phyloP scores from a whole-genome alignment of 768 basidiomycete genomes.

The Coprinopsis sp. region DNA sequence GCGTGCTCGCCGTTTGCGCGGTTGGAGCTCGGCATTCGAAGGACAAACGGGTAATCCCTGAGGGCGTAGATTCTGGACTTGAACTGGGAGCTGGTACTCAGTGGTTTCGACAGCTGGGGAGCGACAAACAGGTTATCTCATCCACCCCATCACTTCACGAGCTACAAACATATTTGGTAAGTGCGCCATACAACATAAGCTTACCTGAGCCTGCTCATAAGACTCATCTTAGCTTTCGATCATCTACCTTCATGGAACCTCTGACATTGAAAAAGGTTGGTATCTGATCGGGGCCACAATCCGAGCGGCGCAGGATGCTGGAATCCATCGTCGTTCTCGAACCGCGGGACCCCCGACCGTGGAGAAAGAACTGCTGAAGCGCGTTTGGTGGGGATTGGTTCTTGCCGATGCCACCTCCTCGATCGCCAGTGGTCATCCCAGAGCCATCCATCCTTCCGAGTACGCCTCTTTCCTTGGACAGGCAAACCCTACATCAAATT shows the following conservation, averaged over 20 bases:
- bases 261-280: conserved; percentile 54
- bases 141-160: conserved; percentile 60
- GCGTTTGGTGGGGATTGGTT: conserved; percentile 50
- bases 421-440: conserved; percentile 54
- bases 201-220: background rate
- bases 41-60: conserved; percentile 45
- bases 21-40: conserved; percentile 48
- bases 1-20: conserved; percentile 63
- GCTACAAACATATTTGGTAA: conserved; percentile 53
- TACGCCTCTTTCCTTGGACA: too few relatives aligned
- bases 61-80: conserved; percentile 26
- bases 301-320: conserved; percentile 64
- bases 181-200: conserved; percentile 15
- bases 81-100: conserved; percentile 46
- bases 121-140: conserved; percentile 51
- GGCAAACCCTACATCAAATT: conserved; percentile 15
- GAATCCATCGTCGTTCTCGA: conserved; percentile 48
- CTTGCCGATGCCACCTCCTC: conserved; percentile 42
- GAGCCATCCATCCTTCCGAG: conserved; percentile 70
- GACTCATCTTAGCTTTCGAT: conserved; percentile 36
- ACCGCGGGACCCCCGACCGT: conserved; percentile 26
- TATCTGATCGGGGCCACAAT: conserved; percentile 57
- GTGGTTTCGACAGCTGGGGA: conserved; percentile 54
- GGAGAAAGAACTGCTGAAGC: conserved; percentile 67
- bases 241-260: conserved; percentile 42